Base-by-base conservation (phyloP, 345 rosid species). In the Chamaenerion angustifolium region DNA sequence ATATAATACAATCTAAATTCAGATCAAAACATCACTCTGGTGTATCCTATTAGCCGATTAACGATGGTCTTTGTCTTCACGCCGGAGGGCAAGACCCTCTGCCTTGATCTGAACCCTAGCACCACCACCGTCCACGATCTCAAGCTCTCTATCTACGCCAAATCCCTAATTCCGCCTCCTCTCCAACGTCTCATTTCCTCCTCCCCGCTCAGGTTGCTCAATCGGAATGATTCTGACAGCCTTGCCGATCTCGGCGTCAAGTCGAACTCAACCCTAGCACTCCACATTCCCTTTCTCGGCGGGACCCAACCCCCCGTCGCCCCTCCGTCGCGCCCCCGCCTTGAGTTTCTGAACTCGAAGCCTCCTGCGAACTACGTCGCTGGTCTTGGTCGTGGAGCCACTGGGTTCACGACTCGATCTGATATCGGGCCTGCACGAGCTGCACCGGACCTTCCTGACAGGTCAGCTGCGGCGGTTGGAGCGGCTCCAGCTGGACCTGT, bases 391-490 rank as follows among this genome's bases (percentile, higher is more conserved):
- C 96, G 95, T 69, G 95, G 98, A 19, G 98, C 98, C 40, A 92
- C 95, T 0, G 93, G 98, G 0, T 87, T 92, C 67, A 87, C 98
- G 6, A 92, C 98, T n/a, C 77, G 96, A 2, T 92, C 96, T 2
- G 95, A 90, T 72, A 92, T 90, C 21, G 96, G 96, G 44, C 98
- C 93, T 0, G 95, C 96, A 48, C 85, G 96, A 16, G 92, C 95
- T 3, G 95, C 96, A 31, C 98, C 93, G 0, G 96, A 86, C 62
- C 72, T 90, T 0, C 95, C 98, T 18, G 93, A 90, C 42, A 70
- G 94, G 0, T 79, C 88, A 4, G 79, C 85, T 27, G 63, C 78
- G 12, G 56, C 88, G 0, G 62, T 78, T 17, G 86, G 86, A 0
- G 80, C 71, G 1, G 78, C 90, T 0, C 65, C 72, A 37, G 68